Conservation (phyloP, 1,139 yeast species). For the Spencermartinsiella ligniputridi region DNA sequence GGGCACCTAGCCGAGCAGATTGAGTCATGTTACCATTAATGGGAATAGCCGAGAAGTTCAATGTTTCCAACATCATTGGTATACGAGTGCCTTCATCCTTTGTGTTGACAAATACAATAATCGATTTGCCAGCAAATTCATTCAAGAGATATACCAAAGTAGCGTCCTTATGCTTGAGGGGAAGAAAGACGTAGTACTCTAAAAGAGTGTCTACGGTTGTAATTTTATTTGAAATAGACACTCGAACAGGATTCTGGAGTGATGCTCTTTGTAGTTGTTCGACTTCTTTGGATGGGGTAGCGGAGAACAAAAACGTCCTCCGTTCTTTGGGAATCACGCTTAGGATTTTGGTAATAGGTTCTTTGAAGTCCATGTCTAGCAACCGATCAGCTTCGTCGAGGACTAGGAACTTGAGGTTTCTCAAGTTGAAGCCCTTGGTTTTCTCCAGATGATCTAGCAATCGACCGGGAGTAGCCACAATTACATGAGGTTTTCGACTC, state of each 20-base stretch:
- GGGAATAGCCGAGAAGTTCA: slow-evolving; percentile 89
- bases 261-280: slow-evolving; percentile 95
- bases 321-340: slow-evolving; percentile 81
- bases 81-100: slow-evolving; percentile 94
- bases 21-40: slow-evolving; percentile 93
- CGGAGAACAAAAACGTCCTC: slow-evolving; percentile 85
- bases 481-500: slow-evolving; percentile 87
- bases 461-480: slow-evolving; percentile 97
- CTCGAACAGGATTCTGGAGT: slow-evolving; percentile 79
- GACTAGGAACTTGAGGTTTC: slow-evolving; percentile 75
- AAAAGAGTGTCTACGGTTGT: slow-evolving; percentile 90
- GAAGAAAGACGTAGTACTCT: slow-evolving; percentile 86
- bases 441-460: slow-evolving; percentile 92
- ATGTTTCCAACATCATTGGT: slow-evolving; percentile 69
- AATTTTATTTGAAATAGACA: slow-evolving; percentile 83
- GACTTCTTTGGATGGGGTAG: slow-evolving; percentile 93
- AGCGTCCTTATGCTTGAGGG: slow-evolving; percentile 90
- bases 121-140: slow-evolving; percentile 80
- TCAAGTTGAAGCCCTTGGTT: slow-evolving; percentile 84
- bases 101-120: slow-evolving; percentile 87
- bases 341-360: slow-evolving; percentile 82
- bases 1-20: slow-evolving; percentile 85
- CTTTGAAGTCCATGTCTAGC: slow-evolving; percentile 95
- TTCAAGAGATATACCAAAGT: slow-evolving; percentile 75
- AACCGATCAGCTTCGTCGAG: slow-evolving; percentile 98